Percentiles rank a stretch among this genome's conserved stretches.
Evolutionary conservation across 345 rosid species (phyloP).

Genomic region (Bruguiera gymnorhiza): DNA sequence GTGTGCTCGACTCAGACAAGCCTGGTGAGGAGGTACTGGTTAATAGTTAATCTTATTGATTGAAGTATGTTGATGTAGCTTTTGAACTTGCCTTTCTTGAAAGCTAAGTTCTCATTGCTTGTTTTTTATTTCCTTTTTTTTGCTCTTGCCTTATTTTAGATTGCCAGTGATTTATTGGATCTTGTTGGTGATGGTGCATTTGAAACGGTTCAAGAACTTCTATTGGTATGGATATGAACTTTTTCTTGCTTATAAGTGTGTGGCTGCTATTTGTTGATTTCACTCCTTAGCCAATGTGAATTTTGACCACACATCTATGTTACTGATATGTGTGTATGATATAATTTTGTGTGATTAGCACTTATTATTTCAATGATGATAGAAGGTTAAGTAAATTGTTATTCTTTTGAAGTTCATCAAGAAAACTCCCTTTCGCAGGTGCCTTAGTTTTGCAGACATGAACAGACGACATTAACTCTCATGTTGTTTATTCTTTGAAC

Average conservation of each 20-base stretch:
- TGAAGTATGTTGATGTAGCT: slow-evolving; percentile 9
- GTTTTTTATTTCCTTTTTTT: neutral
- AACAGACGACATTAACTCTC: neutral
- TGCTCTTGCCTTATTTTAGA: slow-evolving; percentile 34
- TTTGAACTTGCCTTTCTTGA: slow-evolving; percentile 10
- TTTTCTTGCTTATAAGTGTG: neutral
- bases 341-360: neutral
- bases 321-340: neutral
- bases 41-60: slow-evolving; percentile 12
- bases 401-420: neutral
- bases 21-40: slow-evolving; percentile 88
- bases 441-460: neutral
- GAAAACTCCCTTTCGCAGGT: neutral
- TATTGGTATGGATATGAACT: slow-evolving; percentile 45
- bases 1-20: slow-evolving; percentile 80
- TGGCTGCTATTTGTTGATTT: neutral
- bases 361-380: too few species aligned
- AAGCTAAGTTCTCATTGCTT: slow-evolving; percentile 16
- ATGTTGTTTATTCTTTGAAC: neutral
- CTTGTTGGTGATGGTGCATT: slow-evolving; percentile 91
- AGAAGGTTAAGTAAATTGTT: neutral
- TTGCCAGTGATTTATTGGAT: slow-evolving; percentile 89
- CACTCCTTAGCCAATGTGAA: neutral
- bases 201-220: slow-evolving; percentile 86
- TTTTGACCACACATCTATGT: neutral